Conservation (phyloP, 768 basidiomycete genomes). For the Leccinum variicolor region DNA sequence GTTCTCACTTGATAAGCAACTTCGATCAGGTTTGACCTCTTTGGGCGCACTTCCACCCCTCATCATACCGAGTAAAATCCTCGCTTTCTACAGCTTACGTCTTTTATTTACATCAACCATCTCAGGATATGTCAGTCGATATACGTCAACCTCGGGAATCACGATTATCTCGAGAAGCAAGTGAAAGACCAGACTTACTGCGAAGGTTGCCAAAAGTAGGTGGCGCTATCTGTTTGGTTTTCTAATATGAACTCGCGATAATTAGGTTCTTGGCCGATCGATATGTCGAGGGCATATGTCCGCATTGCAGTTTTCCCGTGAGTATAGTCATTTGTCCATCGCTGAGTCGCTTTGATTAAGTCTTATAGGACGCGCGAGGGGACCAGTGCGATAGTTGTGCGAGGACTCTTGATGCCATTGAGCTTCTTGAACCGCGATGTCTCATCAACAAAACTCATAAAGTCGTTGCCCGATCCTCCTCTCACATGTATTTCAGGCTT, state of each 20-base stretch:
- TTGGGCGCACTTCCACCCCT: slow-evolving; percentile 91
- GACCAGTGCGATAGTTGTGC: slow-evolving; percentile 97
- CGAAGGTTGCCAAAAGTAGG: slow-evolving; percentile 82
- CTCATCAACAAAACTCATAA: slow-evolving; percentile 78
- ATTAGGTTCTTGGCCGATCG: slow-evolving; percentile 91
- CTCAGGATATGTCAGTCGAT: slow-evolving; percentile 86
- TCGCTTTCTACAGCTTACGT: neutral
- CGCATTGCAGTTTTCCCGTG: slow-evolving; percentile 85
- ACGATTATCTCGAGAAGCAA: slow-evolving; percentile 75
- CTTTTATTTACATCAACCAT: neutral
- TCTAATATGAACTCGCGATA: slow-evolving; percentile 7
- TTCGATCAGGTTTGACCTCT: slow-evolving; percentile 78
- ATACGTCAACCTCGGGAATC: slow-evolving; percentile 78
- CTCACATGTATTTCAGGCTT: slow-evolving; percentile 90
- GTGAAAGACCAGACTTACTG: slow-evolving; percentile 93
- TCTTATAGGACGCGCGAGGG: slow-evolving; percentile 82
- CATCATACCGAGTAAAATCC: slow-evolving; percentile 77
- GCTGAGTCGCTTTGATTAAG: neutral
- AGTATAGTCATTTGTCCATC: slow-evolving; percentile 14
- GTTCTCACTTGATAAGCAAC: neutral
- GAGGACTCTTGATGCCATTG: slow-evolving; percentile 88
- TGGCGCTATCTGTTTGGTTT: neutral
- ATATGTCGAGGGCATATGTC: slow-evolving; percentile 97
- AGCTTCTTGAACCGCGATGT: slow-evolving; percentile 93
- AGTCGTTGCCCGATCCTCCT: slow-evolving; percentile 70